Evolutionary conservation across 1,284 basidiomycete species (phyloP).

Genomic region (Peniophora sp.): DNA sequence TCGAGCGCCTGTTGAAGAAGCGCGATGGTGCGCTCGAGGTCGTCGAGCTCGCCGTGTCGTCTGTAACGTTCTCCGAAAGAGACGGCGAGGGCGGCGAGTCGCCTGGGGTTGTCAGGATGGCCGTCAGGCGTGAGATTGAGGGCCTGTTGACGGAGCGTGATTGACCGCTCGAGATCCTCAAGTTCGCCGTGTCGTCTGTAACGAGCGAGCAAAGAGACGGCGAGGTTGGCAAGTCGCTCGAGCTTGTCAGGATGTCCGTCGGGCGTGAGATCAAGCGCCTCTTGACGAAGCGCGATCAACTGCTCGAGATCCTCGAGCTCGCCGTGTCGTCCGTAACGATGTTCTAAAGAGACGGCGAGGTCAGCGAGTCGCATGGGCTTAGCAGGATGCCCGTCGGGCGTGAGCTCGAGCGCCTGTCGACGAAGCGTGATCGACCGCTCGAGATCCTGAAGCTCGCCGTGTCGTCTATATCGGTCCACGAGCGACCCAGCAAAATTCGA

Average conservation of each 20-base stretch:
- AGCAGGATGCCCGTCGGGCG: not conserved
- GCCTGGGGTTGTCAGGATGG: not conserved
- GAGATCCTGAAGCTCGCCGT: slow-evolving; percentile 14
- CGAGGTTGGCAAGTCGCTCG: not conserved
- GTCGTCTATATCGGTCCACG: slow-evolving; percentile 16
- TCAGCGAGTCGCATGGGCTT: not conserved
- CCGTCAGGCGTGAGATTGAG: not conserved
- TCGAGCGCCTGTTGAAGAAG: not conserved
- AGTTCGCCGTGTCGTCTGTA: not conserved
- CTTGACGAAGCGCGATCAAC: too few species aligned
- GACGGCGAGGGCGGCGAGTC: not conserved
- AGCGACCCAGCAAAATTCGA: slow-evolving; percentile 19
- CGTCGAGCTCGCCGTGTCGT: not conserved
- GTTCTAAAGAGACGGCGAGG: not conserved
- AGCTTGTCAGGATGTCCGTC: too few species aligned
- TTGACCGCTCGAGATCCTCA: not conserved
- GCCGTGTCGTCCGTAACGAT: not conserved
- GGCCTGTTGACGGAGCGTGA: not conserved
- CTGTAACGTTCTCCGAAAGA: not conserved
- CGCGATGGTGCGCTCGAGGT: not conserved
- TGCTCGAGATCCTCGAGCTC: too few species aligned
- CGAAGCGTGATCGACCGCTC: slow-evolving; percentile 13
- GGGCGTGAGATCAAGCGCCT: too few species aligned
- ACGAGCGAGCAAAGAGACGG: not conserved
- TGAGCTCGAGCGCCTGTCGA: not conserved